Evolutionary conservation across 2,329 filamentous ascomycete genomes (phyloP).

Genomic region (Dothistroma septosporum): DNA sequence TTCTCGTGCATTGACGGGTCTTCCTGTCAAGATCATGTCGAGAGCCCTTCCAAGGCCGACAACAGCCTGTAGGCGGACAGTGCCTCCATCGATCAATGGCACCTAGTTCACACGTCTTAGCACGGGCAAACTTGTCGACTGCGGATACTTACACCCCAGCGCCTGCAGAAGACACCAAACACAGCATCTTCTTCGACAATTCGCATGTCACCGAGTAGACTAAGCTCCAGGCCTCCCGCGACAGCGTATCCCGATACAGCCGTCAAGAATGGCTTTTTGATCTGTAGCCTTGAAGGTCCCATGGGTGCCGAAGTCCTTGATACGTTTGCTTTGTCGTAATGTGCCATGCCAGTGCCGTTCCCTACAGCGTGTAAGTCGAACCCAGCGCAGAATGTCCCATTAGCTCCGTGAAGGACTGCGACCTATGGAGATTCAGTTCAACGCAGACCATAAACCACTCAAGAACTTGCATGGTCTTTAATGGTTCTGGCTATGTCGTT

Average conservation of each 20-base stretch:
- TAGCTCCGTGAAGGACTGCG: constrained; percentile 44
- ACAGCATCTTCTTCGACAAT: constrained; percentile 52
- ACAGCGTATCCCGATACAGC: constrained; percentile 53
- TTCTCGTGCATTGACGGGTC: constrained; percentile 47
- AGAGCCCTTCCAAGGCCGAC: constrained; percentile 52
- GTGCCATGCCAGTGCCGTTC: constrained; percentile 6
- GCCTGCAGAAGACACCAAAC: constrained; percentile 55
- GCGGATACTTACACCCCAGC: constrained; percentile 43
- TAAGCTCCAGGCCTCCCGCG: constrained; percentile 52
- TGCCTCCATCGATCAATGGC: constrained; percentile 51
- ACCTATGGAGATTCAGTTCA: neutral
- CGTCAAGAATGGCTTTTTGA: constrained; percentile 51
- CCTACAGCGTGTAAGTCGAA: constrained; percentile 50
- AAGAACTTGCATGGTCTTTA: no score
- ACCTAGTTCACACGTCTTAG: constrained; percentile 2
- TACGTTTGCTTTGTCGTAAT: constrained; percentile 33
- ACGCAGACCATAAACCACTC: neutral
- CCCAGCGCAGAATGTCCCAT: constrained; percentile 52
- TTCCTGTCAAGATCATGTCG: constrained; percentile 56
- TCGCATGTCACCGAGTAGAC: constrained; percentile 51
- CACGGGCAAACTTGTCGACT: neutral
- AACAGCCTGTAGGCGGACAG: constrained; percentile 50
- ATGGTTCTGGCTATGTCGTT: neutral
- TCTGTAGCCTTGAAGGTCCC: constrained; percentile 49
- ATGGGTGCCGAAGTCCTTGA: constrained; percentile 46